Evolutionary conservation across 495 filamentous ascomycete genomes (phyloP), one percentile per base, ranked within the genome.

Genomic region (Friedmanniomyces endolithicus): DNA sequence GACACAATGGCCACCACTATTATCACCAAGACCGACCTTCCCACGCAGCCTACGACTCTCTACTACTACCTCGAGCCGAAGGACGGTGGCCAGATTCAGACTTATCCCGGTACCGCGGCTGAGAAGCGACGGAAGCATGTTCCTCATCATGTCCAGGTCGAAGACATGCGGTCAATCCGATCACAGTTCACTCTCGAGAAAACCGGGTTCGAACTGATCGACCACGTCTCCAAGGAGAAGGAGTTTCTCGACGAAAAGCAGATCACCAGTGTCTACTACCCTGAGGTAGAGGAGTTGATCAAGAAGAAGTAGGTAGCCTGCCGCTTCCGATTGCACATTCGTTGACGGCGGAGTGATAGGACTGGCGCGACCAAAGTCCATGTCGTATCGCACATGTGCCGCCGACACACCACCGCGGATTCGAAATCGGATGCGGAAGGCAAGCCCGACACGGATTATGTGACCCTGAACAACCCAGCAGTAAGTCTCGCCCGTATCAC

Each of bases 301-400:
- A 52, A 52, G 31, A 22, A 52, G 22, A 31, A 27, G 48, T 50
- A 35, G 12, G 48, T 35, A 29, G 8, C 45, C 4, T 24, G 11
- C 48, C 12, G 17, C n/a, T n/a, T n/a, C n/a, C n/a, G 29, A 31
- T 19, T 4, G 20, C 22, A 2, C 27, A 31, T 31, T 31, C 27
- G 27, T 31, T 31, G 27, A 31, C 3, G 27, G 3, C 27, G 3
- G 3, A 9, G 3, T 31, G 27, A 9, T 16, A 52, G 35, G 20
- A 52, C 50, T 34, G 50, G 50, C 7, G 50, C 50, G 7, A 40
- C 33, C 31, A 20, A 41, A 23, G 50, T 52, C 4, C 50, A 52
- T 22, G 50, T 52, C 14, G 20, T 52, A 24, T 52, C 50, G 16
- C 50, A 52, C 50, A 52, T 52, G n/a, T 29, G n/a, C 50, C 50